phyloP scores from a whole-genome alignment of 257 asterid genomes.

The Lantana camara region DNA sequence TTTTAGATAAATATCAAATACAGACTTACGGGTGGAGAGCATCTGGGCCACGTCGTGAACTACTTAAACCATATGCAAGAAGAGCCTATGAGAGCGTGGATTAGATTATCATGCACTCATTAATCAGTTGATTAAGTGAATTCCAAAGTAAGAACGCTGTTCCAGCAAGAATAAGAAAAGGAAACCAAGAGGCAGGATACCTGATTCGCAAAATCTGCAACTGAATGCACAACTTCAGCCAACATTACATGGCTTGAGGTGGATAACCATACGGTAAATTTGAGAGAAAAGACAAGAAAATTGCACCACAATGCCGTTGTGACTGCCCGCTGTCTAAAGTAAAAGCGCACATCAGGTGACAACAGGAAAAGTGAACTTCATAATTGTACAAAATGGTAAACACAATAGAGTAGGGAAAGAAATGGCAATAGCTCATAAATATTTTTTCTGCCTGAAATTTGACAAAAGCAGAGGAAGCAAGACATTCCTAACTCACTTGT shows the following conservation, averaged over 20 bases:
- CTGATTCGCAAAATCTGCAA: constrained; percentile 98
- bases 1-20: constrained; percentile 7
- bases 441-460: too few species aligned
- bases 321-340: constrained; percentile 90
- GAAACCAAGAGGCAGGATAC: constrained; percentile 34
- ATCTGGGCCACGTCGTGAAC: constrained; percentile 97
- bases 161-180: constrained; percentile 8
- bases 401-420: constrained; percentile 8
- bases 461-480: neutral
- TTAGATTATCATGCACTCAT: constrained; percentile 20
- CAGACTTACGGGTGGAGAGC: constrained; percentile 93
- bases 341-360: constrained; percentile 27
- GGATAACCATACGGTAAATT: constrained; percentile 91
- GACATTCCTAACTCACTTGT: too few species aligned
- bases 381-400: constrained; percentile 5
- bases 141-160: neutral
- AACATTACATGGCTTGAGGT: constrained; percentile 96
- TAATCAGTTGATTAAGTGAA: constrained; percentile 22
- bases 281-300: constrained; percentile 92
- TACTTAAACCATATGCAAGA: constrained; percentile 96
- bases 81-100: constrained; percentile 60
- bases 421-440: neutral
- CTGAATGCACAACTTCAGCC: constrained; percentile 91
- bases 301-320: constrained; percentile 96
- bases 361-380: constrained; percentile 16